A percentile compares a stretch with the other conserved stretches of the same genome.
These are phyloP conservation scores for Penicillium glabrum DNA, from an alignment of 2,329 filamentous ascomycete species.

Conservation along the genomic window DNA sequence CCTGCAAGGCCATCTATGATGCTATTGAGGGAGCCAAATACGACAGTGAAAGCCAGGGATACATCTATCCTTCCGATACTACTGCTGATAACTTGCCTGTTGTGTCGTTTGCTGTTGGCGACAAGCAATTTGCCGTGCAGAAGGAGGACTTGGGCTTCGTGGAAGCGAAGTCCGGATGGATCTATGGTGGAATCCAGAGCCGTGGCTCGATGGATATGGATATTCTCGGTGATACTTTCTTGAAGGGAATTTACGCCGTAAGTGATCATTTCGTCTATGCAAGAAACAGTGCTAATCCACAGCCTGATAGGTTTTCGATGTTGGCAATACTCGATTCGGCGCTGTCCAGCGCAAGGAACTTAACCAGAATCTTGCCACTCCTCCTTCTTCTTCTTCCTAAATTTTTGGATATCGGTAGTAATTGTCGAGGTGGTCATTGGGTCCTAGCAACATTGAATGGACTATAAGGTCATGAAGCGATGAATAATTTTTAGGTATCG, in stretches of 20 bases:
- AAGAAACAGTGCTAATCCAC: not conserved
- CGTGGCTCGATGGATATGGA: slow-evolving; percentile 60
- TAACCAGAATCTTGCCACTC: slow-evolving; percentile 21
- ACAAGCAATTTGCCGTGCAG: slow-evolving; percentile 59
- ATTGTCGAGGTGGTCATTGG: too few relatives aligned
- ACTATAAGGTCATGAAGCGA: not conserved
- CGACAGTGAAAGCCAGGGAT: slow-evolving; percentile 60
- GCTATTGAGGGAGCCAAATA: slow-evolving; percentile 63
- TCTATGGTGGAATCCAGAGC: slow-evolving; percentile 67
- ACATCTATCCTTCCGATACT: slow-evolving; percentile 59
- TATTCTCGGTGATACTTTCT: slow-evolving; percentile 63
- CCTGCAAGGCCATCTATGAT: slow-evolving; percentile 63
- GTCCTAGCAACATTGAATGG: not conserved
- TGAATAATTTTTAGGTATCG: not conserved
- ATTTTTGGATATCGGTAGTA: not conserved
- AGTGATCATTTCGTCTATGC: slow-evolving; percentile 26
- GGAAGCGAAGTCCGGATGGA: slow-evolving; percentile 53
- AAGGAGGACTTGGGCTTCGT: slow-evolving; percentile 64
- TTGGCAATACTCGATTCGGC: slow-evolving; percentile 61
- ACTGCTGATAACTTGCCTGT: slow-evolving; percentile 56
- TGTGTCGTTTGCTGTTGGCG: slow-evolving; percentile 64
- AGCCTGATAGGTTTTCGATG: slow-evolving; percentile 58
- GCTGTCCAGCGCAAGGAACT: slow-evolving; percentile 56
- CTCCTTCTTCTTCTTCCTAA: not conserved
- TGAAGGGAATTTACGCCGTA: slow-evolving; percentile 66